These are phyloP conservation scores for Solanum arcanum DNA, from an alignment of 257 asterid species.

Conservation along the genomic window DNA sequence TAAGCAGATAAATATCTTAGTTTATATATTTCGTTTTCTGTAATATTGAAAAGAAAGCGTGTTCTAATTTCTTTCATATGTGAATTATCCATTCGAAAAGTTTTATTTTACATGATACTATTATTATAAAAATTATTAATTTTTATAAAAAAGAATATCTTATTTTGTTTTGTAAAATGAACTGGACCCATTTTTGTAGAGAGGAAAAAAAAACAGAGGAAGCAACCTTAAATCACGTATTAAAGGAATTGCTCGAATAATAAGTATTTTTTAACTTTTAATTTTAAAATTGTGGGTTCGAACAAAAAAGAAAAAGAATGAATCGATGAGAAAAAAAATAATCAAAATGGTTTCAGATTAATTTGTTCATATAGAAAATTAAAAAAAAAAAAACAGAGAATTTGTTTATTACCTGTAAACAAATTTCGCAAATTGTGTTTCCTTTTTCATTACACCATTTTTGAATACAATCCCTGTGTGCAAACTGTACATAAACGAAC, in stretches of 20 bases:
- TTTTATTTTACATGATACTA: not conserved
- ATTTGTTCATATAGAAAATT: not conserved
- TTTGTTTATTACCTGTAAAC: conserved; percentile 45
- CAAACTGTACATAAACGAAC: conserved; percentile 33
- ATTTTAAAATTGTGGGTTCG: not conserved
- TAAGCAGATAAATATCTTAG: not conserved
- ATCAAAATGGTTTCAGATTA: not conserved
- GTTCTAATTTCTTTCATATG: not conserved
- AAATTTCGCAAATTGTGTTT: conserved; percentile 73
- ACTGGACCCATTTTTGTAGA: not conserved
- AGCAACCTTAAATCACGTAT: not conserved
- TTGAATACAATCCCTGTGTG: conserved; percentile 91
- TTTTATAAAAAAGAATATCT: not conserved
- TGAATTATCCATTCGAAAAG: not conserved
- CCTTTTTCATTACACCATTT: conserved; percentile 97
- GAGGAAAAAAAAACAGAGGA: not conserved
- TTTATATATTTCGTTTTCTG: not conserved
- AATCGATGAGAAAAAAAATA: not conserved
- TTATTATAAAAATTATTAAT: not conserved
- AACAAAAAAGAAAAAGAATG: not conserved
- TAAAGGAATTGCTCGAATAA: not conserved
- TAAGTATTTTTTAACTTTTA: not conserved
- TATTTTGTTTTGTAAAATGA: not conserved
- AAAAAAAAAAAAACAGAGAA: not conserved
- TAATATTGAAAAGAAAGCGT: not conserved